Percentiles rank a stretch among this genome's conserved stretches.
These are phyloP conservation scores for Dendryphion nanum DNA, from an alignment of 2,329 filamentous ascomycete genomes.

Conservation along the genomic window DNA sequence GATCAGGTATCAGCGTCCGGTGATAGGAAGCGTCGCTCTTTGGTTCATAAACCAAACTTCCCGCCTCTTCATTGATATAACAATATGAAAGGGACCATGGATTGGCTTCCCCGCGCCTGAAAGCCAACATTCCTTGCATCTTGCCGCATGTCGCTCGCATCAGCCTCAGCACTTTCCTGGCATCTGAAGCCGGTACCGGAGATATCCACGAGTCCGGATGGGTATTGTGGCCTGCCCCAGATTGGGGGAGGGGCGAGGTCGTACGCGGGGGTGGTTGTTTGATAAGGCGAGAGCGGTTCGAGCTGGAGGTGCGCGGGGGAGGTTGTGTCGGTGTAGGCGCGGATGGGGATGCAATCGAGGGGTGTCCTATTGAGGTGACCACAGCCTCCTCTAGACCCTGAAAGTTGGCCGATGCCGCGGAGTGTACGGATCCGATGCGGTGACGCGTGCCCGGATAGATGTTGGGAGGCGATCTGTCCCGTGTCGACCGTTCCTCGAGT, in stretches of 20 bases:
- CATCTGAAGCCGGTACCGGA: constrained; percentile 60
- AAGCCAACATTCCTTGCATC: constrained; percentile 77
- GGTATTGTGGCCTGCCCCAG: constrained; percentile 8
- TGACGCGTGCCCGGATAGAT: constrained; percentile 54
- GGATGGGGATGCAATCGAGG: constrained; percentile 37
- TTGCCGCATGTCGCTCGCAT: constrained; percentile 77
- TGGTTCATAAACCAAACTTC: constrained; percentile 72
- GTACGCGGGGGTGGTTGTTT: constrained; percentile 25
- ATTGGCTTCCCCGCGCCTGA: constrained; percentile 60
- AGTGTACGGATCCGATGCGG: constrained; percentile 70
- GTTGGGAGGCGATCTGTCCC: constrained; percentile 42
- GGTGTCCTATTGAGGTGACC: constrained; percentile 42
- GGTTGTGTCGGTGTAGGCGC: constrained; percentile 21
- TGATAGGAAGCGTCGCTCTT: constrained; percentile 65
- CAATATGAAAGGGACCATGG: constrained; percentile 71
- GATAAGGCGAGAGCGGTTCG: constrained; percentile 27
- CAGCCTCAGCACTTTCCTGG: constrained; percentile 68
- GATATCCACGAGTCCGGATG: constrained; percentile 36
- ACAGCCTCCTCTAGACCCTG: constrained; percentile 43
- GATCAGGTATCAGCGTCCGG: constrained; percentile 66
- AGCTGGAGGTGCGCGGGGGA: constrained; percentile 29
- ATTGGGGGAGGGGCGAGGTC: constrained; percentile 22
- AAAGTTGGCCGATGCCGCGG: constrained; percentile 56
- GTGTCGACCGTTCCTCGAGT: constrained; percentile 45
- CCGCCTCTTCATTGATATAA: constrained; percentile 74